phyloP scores from a whole-genome alignment of 805 yeast species.

The Yamadazyma insecticola region DNA sequence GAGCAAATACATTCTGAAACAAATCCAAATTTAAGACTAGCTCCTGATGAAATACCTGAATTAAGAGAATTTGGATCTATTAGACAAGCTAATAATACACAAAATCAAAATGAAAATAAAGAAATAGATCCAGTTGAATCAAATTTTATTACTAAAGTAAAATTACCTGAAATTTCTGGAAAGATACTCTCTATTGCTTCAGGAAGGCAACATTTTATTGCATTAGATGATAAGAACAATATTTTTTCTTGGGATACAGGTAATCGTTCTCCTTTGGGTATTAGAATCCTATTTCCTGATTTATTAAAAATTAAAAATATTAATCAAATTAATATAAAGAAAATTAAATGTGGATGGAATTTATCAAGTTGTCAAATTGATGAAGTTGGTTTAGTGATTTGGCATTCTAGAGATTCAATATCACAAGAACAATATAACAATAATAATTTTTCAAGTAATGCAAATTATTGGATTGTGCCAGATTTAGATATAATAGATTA shows the following conservation, averaged over 20 bases:
- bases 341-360: constrained; percentile 67
- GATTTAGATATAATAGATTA: constrained; percentile 48
- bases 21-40: constrained; percentile 17
- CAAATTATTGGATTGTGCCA: constrained; percentile 39
- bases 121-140: constrained; percentile 12
- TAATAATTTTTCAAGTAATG: constrained; percentile 18
- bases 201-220: constrained; percentile 64
- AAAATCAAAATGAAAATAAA: neutral
- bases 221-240: constrained; percentile 44
- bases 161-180: constrained; percentile 13
- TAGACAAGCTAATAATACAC: constrained; percentile 1
- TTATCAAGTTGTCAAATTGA: constrained; percentile 46
- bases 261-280: constrained; percentile 28
- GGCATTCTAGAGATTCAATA: constrained; percentile 39
- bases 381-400: constrained; percentile 52
- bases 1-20: too few species aligned
- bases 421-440: constrained; percentile 15
- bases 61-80: constrained; percentile 5
- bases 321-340: constrained; percentile 20
- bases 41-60: constrained; percentile 17
- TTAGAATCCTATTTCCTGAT: constrained; percentile 36
- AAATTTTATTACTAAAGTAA: constrained; percentile 20
- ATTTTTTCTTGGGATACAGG: constrained; percentile 64
- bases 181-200: constrained; percentile 49
- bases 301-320: too few species aligned